A percentile compares a stretch with the other conserved stretches of the same genome.
Conservation (phyloP, 2,329 filamentous ascomycete genomes). For the Fusarium multiceps region DNA sequence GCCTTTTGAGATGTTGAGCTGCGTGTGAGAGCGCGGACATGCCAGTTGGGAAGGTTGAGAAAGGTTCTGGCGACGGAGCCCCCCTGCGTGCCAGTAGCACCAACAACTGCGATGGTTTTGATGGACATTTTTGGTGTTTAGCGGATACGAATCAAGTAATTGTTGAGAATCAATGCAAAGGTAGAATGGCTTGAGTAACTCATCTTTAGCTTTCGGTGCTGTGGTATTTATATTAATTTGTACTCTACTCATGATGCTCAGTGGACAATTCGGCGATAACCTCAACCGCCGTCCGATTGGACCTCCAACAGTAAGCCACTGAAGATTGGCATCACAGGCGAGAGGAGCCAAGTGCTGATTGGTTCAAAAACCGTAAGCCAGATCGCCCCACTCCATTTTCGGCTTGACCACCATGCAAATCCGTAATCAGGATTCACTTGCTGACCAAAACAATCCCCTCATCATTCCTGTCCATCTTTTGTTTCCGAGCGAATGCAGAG, state of each 20-base stretch:
- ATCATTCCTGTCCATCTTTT: background rate
- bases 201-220: background rate
- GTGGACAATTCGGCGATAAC: background rate
- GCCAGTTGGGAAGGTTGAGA: constrained; percentile 51
- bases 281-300: constrained; percentile 10
- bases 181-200: background rate
- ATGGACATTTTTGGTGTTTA: constrained; percentile 10
- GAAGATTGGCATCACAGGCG: background rate
- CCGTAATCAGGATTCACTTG: background rate
- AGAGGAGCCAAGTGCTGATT: constrained; percentile 9
- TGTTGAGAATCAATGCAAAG: background rate
- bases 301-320: constrained; percentile 1
- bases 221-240: background rate
- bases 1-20: constrained; percentile 54
- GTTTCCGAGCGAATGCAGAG: background rate
- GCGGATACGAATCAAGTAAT: background rate
- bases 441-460: background rate
- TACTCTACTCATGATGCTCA: too few species aligned
- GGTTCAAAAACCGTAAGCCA: constrained; percentile 40
- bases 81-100: constrained; percentile 61
- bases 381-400: background rate
- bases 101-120: constrained; percentile 56
- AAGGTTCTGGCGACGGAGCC: constrained; percentile 60
- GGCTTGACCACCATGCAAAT: constrained; percentile 1
- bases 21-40: constrained; percentile 60